Evolutionary conservation across 164 flowering plant genomes (phyloP).

Genomic region (Magnolia kwangsiensis): DNA sequence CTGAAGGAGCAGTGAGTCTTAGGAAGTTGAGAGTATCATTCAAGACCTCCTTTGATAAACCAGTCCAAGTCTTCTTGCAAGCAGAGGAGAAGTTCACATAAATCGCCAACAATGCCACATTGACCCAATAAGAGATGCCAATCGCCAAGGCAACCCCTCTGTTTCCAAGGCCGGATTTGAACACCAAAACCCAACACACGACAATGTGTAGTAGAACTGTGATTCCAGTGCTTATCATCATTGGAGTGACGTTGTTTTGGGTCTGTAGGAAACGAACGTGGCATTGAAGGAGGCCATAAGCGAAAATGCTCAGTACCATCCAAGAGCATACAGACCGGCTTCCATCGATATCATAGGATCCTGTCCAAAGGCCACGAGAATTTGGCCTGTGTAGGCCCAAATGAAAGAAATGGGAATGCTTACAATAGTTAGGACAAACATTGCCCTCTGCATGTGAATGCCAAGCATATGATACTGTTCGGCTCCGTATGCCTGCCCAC

Average conservation of each 20-base stretch:
- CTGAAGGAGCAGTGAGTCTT: conserved; percentile 21
- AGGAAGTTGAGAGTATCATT: conserved; percentile 15
- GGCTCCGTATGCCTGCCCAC: conserved; percentile 43
- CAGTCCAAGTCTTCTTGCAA: conserved; percentile 22
- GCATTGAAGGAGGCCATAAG: conserved; percentile 33
- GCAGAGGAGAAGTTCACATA: conserved; percentile 20
- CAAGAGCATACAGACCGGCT: conserved; percentile 30
- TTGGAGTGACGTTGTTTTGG: conserved; percentile 36
- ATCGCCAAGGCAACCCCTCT: conserved; percentile 38
- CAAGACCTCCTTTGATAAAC: conserved; percentile 21
- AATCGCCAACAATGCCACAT: conserved; percentile 12
- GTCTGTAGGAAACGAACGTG: conserved; percentile 30
- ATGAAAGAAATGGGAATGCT: conserved; percentile 33
- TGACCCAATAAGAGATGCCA: conserved; percentile 27
- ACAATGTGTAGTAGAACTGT: conserved; percentile 27
- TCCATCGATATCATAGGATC: conserved; percentile 27
- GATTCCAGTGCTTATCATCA: conserved; percentile 33
- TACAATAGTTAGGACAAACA: conserved; percentile 22
- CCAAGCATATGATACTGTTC: conserved; percentile 36
- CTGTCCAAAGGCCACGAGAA: conserved; percentile 28
- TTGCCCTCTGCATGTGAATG: conserved; percentile 31
- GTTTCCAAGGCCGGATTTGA: conserved; percentile 26
- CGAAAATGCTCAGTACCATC: conserved; percentile 35
- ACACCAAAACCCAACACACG: conserved; percentile 35
- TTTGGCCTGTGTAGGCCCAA: conserved; percentile 25